Evolutionary conservation across 495 filamentous ascomycete genomes (phyloP).

Genomic region (Collariella sp.): DNA sequence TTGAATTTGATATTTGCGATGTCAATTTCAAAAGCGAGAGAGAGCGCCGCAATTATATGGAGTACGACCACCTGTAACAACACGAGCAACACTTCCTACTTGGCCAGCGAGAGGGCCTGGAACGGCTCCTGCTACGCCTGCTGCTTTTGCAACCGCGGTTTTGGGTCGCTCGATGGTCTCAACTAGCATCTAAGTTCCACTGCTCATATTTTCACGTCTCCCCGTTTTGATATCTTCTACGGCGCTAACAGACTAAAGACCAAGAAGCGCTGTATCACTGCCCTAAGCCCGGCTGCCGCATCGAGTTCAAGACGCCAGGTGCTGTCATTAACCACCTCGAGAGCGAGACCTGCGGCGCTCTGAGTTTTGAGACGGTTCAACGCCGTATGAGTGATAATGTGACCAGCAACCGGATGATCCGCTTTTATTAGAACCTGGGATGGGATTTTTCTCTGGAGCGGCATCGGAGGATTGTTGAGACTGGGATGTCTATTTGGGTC

Average conservation of each 20-base stretch:
- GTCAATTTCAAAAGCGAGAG: conserved; percentile 11
- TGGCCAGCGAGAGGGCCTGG: conserved; percentile 17
- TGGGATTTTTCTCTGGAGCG: too few relatives aligned
- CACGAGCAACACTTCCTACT: conserved; percentile 10
- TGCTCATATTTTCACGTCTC: conserved; percentile 20
- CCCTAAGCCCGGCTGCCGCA: conserved; percentile 36
- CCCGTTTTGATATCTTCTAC: background rate
- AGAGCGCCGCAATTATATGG: conserved; percentile 16
- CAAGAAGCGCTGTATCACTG: conserved; percentile 47
- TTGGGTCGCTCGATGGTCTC: conserved; percentile 6
- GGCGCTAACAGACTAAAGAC: too few relatives aligned
- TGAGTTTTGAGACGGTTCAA: conserved; percentile 43
- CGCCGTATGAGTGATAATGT: conserved; percentile 8
- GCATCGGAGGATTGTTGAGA: too few relatives aligned
- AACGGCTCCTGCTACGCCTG: conserved; percentile 26
- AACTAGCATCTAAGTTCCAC: conserved; percentile 31
- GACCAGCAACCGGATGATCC: conserved; percentile 8
- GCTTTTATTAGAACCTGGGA: too few relatives aligned
- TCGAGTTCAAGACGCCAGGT: conserved; percentile 41
- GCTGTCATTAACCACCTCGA: conserved; percentile 48
- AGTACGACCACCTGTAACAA: conserved; percentile 25
- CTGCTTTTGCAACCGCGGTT: conserved; percentile 25
- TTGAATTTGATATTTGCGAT: conserved; percentile 21
- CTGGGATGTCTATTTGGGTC: too few relatives aligned
- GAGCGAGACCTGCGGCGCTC: conserved; percentile 44